Conservation (phyloP, 345 rosid genomes). For the Euphorbia peplus region DNA sequence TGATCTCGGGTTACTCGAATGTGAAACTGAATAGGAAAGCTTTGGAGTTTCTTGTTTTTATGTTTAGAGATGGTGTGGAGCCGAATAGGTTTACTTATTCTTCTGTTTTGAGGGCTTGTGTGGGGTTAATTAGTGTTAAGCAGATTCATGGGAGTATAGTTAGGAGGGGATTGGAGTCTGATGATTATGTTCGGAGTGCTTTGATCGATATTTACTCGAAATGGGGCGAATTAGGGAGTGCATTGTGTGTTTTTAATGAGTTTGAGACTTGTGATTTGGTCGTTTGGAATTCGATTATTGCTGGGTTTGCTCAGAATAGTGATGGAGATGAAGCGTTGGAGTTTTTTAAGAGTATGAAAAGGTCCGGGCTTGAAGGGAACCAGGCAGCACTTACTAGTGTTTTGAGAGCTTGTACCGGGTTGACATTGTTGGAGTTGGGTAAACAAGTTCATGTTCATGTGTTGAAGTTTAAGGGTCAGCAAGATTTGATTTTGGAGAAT, state of each 20-base stretch:
- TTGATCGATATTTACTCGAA: constrained; percentile 63
- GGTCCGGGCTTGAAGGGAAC: constrained; percentile 47
- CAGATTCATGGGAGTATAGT: constrained; percentile 54
- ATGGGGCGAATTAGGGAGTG: constrained; percentile 42
- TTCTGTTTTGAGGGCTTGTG: constrained; percentile 55
- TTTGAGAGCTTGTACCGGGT: constrained; percentile 61
- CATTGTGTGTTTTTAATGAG: constrained; percentile 47
- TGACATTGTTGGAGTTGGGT: constrained; percentile 59
- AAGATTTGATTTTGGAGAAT: constrained; percentile 59
- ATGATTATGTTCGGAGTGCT: constrained; percentile 66
- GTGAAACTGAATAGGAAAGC: constrained; percentile 25
- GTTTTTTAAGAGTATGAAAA: constrained; percentile 63
- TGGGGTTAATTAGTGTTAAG: constrained; percentile 32
- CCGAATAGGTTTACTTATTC: constrained; percentile 70
- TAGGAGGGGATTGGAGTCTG: constrained; percentile 60
- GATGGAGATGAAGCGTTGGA: constrained; percentile 49
- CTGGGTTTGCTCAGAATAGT: constrained; percentile 65
- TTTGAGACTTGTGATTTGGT: constrained; percentile 57
- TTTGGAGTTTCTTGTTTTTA: constrained; percentile 34
- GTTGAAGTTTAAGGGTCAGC: constrained; percentile 52
- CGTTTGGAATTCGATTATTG: constrained; percentile 77
- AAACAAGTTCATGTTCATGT: constrained; percentile 71
- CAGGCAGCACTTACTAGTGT: constrained; percentile 61
- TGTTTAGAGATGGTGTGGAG: constrained; percentile 52
- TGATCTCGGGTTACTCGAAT: constrained; percentile 58